Conservation (phyloP, 2,329 filamentous ascomycete species). For the Epichloe typhina region DNA sequence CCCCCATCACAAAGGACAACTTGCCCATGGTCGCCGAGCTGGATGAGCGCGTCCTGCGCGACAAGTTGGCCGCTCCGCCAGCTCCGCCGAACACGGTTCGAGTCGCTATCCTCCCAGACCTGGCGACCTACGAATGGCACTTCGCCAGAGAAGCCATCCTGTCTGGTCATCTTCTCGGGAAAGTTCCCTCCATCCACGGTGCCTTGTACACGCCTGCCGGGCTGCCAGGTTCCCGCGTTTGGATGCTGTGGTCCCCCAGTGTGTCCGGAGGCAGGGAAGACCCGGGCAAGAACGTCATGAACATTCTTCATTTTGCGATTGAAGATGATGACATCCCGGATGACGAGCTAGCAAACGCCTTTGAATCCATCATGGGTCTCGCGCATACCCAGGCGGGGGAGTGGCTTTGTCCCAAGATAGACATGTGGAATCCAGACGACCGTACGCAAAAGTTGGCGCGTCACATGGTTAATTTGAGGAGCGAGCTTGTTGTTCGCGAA, state of each 20-base stretch:
- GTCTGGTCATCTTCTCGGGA: constrained; percentile 45
- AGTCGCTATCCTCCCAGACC: constrained; percentile 20
- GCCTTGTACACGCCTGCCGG: constrained; percentile 45
- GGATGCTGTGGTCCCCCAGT: constrained; percentile 59
- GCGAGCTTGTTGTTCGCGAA: constrained; percentile 42
- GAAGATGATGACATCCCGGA: constrained; percentile 35
- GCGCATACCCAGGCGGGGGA: constrained; percentile 58
- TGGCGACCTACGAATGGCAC: constrained; percentile 38
- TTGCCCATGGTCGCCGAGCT: constrained; percentile 46
- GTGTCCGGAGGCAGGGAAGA: constrained; percentile 44
- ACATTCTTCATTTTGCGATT: constrained; percentile 55
- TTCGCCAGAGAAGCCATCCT: constrained; percentile 71
- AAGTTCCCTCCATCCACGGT: constrained; percentile 50
- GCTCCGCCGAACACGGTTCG: constrained; percentile 15
- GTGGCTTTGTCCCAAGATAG: constrained; percentile 58
- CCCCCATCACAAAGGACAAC: constrained; percentile 43
- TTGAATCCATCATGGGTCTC: constrained; percentile 50
- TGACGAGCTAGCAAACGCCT: constrained; percentile 33
- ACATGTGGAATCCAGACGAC: constrained; percentile 72
- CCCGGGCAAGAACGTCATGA: constrained; percentile 50
- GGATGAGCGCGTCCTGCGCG: constrained; percentile 51
- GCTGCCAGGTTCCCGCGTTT: constrained; percentile 43
- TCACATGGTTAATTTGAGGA: constrained; percentile 30
- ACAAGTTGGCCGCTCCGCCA: constrained; percentile 27
- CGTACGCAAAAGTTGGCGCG: constrained; percentile 34